phyloP scores from a whole-genome alignment of 306 rosid species.

The Cucumis sativus region DNA sequence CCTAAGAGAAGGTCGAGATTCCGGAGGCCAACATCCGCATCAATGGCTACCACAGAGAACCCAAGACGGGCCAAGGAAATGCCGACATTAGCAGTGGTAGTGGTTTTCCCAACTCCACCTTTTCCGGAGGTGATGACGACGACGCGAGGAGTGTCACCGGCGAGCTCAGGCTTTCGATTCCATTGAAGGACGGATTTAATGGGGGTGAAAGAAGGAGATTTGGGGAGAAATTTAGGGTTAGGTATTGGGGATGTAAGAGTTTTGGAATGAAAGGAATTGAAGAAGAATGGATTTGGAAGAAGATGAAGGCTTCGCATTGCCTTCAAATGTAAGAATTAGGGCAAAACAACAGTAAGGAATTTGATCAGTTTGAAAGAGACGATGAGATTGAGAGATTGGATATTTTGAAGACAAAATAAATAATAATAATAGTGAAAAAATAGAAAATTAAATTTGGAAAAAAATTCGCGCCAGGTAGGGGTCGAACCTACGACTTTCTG shows the following conservation, averaged over 20 bases:
- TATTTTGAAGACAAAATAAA: background rate
- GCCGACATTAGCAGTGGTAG: slow-evolving; percentile 88
- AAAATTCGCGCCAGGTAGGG: background rate
- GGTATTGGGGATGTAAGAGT: slow-evolving; percentile 19
- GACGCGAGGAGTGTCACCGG: slow-evolving; percentile 89
- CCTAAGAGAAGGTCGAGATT: slow-evolving; percentile 96
- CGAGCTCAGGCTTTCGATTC: slow-evolving; percentile 78
- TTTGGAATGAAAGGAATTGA: slow-evolving; percentile 18
- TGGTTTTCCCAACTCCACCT: slow-evolving; percentile 92
- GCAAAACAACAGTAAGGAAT: background rate
- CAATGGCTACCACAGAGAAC: slow-evolving; percentile 93
- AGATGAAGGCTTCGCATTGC: slow-evolving; percentile 41
- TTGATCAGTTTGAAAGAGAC: background rate
- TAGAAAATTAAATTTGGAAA: background rate
- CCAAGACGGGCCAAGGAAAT: slow-evolving; percentile 90
- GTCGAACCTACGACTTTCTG: slow-evolving; percentile 6
- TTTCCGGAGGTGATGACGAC: slow-evolving; percentile 89
- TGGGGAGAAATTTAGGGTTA: background rate
- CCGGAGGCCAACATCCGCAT: slow-evolving; percentile 92
- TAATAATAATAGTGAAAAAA: background rate
- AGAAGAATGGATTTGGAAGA: slow-evolving; percentile 10
- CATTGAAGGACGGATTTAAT: slow-evolving; percentile 57
- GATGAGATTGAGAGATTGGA: background rate
- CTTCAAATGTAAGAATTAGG: background rate
- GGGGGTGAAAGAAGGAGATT: slow-evolving; percentile 4